These are phyloP conservation scores for Colletotrichum gigasporum DNA, from an alignment of 2,329 filamentous ascomycete genomes.

Conservation along the genomic window DNA sequence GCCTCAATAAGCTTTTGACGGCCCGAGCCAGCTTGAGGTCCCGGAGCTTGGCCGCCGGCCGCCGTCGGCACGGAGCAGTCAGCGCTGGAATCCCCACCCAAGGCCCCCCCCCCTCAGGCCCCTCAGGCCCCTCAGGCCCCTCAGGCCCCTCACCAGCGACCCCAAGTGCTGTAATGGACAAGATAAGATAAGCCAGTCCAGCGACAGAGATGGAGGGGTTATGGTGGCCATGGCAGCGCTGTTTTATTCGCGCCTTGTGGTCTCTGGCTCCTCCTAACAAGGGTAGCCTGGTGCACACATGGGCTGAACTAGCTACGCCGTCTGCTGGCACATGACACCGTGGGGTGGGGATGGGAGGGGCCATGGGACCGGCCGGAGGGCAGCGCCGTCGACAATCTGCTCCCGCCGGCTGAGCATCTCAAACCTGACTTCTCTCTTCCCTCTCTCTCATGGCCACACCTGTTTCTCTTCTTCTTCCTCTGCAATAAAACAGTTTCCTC, in stretches of 20 bases:
- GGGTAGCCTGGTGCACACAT: no score
- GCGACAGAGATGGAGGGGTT: constrained; percentile 4
- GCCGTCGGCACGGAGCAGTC: constrained; percentile 23
- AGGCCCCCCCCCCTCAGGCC: constrained; percentile 1
- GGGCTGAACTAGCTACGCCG: not conserved
- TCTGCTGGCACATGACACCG: not conserved
- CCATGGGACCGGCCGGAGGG: constrained; percentile 13
- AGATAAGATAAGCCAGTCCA: constrained; percentile 8
- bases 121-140: no score
- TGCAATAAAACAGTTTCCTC: no score
- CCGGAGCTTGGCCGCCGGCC: constrained; percentile 15
- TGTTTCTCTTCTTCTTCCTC: not conserved
- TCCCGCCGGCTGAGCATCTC: constrained; percentile 11
- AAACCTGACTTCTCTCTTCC: not conserved
- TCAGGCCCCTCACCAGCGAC: not conserved
- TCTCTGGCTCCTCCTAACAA: no score
- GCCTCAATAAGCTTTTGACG: constrained; percentile 1
- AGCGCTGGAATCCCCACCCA: not conserved
- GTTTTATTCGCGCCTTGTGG: no score
- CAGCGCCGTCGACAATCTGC: not conserved
- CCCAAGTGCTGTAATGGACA: not conserved
- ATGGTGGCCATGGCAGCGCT: constrained; percentile 3
- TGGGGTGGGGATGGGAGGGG: not conserved
- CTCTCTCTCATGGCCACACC: not conserved
- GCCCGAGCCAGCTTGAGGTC: not conserved